A percentile compares a stretch with the other conserved stretches of the same genome.
phyloP scores from a whole-genome alignment of 176 grass and related monocot genomes.

The Chloris gayana region DNA sequence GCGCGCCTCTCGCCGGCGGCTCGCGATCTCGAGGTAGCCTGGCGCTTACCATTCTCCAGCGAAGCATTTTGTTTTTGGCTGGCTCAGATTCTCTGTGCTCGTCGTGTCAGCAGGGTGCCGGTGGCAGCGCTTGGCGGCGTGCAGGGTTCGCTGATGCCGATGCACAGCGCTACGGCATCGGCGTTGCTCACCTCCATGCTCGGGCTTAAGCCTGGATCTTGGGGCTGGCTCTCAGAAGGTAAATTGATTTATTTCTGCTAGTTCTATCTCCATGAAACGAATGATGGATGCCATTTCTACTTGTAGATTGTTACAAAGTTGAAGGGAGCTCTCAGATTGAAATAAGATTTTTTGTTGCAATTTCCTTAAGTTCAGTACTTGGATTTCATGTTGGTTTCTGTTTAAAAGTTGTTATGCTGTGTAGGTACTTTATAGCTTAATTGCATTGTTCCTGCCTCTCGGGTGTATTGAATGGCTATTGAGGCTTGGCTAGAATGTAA shows the following conservation, averaged over 20 bases:
- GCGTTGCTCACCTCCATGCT: slow-evolving; percentile 94
- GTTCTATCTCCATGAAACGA: background rate
- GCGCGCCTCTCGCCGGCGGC: slow-evolving; percentile 39
- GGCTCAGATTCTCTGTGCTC: slow-evolving; percentile 17
- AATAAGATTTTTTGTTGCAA: background rate
- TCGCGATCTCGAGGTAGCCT: slow-evolving; percentile 44
- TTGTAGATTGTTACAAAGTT: background rate
- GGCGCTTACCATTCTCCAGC: background rate
- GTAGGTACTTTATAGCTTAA: background rate
- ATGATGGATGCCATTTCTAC: background rate
- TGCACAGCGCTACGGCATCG: slow-evolving; percentile 81
- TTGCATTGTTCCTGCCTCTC: background rate
- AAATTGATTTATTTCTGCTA: slow-evolving; percentile 1
- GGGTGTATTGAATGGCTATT: background rate
- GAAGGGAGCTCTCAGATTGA: background rate
- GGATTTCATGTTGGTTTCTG: background rate
- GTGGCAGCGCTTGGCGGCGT: slow-evolving; percentile 60
- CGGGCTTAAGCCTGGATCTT: slow-evolving; percentile 72
- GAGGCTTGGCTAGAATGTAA: background rate
- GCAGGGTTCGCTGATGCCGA: slow-evolving; percentile 77
- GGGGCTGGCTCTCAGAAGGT: slow-evolving; percentile 99
- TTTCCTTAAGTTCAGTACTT: background rate
- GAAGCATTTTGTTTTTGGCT: background rate
- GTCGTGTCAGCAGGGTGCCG: slow-evolving; percentile 51
- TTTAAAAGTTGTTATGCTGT: slow-evolving; percentile 10